Percentiles rank a stretch among this genome's conserved stretches.
Evolutionary conservation across 345 rosid genomes (phyloP).

Genomic region (Salix dunnii): DNA sequence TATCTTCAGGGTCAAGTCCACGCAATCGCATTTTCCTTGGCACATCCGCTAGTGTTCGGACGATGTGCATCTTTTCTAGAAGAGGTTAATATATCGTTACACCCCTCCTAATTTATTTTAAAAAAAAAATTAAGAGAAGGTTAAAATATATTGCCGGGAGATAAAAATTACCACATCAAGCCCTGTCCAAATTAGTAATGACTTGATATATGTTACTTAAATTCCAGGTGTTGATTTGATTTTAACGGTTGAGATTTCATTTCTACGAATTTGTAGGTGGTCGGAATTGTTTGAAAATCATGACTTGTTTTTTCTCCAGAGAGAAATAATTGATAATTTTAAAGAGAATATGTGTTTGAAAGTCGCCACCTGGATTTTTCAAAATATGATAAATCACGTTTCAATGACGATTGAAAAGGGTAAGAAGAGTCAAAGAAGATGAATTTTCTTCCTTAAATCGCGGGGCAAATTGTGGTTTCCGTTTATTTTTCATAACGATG

Average conservation of each 20-base stretch:
- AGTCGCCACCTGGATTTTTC: no score
- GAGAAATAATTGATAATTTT: no score
- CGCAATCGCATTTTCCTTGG: not conserved
- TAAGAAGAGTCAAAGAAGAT: not conserved
- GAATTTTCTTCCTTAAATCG: not conserved
- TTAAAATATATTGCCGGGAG: no score
- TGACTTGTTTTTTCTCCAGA: not conserved
- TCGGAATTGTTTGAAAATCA: not conserved
- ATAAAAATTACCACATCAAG: no score
- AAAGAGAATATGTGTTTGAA: no score
- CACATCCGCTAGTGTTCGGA: not conserved
- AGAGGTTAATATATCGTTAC: no score
- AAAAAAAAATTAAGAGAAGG: no score
- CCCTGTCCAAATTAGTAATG: not conserved
- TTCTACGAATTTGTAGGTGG: no score
- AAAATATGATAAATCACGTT: no score
- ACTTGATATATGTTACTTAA: not conserved
- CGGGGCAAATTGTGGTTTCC: not conserved
- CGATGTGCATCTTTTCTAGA: not conserved
- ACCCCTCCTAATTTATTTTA: no score
- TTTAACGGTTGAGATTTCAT: no score
- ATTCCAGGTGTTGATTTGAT: not conserved
- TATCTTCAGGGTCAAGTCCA: conserved; percentile 7
- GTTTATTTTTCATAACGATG: not conserved
- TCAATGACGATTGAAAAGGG: not conserved